Conservation (phyloP, 495 filamentous ascomycete species). For the Penicillium dipodomyicola region DNA sequence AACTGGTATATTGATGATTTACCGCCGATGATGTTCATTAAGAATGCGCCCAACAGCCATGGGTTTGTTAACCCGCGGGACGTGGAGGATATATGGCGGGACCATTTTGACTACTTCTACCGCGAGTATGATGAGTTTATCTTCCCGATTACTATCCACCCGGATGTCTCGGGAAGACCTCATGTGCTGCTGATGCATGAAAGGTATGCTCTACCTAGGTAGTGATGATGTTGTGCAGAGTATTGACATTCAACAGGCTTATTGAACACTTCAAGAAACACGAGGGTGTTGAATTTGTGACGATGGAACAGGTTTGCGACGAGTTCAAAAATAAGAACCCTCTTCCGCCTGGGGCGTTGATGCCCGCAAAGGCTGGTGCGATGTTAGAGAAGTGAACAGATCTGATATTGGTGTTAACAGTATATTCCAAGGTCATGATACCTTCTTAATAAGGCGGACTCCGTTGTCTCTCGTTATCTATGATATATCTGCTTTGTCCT, state of each 20-base stretch:
- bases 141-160: slow-evolving; percentile 68
- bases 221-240: background rate
- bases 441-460: background rate
- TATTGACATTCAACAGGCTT: slow-evolving; percentile 35
- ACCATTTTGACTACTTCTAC: slow-evolving; percentile 68
- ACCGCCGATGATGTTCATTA: slow-evolving; percentile 61
- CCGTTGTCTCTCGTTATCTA: too few relatives aligned
- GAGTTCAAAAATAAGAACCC: slow-evolving; percentile 53
- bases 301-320: slow-evolving; percentile 63
- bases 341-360: slow-evolving; percentile 24
- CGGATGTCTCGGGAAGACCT: slow-evolving; percentile 62
- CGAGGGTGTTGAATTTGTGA: slow-evolving; percentile 70
- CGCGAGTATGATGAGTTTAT: slow-evolving; percentile 66
- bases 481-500: too few relatives aligned
- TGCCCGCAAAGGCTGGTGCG: slow-evolving; percentile 25
- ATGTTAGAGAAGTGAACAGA: slow-evolving; percentile 19
- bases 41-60: slow-evolving; percentile 54
- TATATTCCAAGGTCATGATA: background rate
- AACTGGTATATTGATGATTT: slow-evolving; percentile 69
- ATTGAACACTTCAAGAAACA: slow-evolving; percentile 72
- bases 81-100: slow-evolving; percentile 56
- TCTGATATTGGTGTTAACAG: background rate
- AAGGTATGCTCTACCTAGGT: slow-evolving; percentile 20
- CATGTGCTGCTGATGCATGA: slow-evolving; percentile 67
- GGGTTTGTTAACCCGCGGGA: slow-evolving; percentile 58